Conservation (phyloP, 169 alveolate genomes). For the Cryptosporidium tyzzeri region DNA sequence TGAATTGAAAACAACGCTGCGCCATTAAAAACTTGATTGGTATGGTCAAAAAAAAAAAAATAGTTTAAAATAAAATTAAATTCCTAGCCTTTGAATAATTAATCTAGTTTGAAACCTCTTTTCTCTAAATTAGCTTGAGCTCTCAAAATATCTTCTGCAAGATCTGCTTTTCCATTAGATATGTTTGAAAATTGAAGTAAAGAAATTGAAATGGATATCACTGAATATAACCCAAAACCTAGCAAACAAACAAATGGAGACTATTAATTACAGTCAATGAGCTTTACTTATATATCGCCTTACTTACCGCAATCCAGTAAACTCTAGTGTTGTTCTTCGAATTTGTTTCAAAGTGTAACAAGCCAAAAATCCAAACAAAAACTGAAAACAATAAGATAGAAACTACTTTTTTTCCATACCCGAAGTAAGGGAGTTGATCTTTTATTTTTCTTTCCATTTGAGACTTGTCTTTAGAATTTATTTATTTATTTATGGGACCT, state of each 20-base stretch:
- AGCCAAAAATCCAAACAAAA: conserved; percentile 37
- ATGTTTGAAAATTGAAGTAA: conserved; percentile 49
- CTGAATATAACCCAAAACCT: conserved; percentile 33
- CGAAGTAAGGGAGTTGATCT: conserved; percentile 41
- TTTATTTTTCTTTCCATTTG: background rate
- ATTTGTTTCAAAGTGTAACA: conserved; percentile 3
- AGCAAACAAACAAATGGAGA: conserved; percentile 26
- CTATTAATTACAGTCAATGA: background rate
- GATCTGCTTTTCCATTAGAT: conserved; percentile 52
- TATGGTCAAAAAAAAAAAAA: background rate
- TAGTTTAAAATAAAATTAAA: background rate
- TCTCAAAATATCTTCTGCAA: conserved; percentile 50
- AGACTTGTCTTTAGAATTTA: background rate
- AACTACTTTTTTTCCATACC: conserved; percentile 53
- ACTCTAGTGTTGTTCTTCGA: background rate
- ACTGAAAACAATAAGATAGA: background rate
- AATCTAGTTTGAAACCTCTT: conserved; percentile 65
- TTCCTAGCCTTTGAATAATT: background rate
- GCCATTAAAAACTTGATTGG: background rate
- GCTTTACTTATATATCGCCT: background rate
- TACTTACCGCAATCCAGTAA: conserved; percentile 61
- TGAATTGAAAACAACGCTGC: background rate
- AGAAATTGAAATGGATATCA: conserved; percentile 44
- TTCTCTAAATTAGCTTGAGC: conserved; percentile 34
- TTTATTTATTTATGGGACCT: background rate